Evolutionary conservation across 495 filamentous ascomycete genomes (phyloP).

Genomic region (Pyronema omphalodes): DNA sequence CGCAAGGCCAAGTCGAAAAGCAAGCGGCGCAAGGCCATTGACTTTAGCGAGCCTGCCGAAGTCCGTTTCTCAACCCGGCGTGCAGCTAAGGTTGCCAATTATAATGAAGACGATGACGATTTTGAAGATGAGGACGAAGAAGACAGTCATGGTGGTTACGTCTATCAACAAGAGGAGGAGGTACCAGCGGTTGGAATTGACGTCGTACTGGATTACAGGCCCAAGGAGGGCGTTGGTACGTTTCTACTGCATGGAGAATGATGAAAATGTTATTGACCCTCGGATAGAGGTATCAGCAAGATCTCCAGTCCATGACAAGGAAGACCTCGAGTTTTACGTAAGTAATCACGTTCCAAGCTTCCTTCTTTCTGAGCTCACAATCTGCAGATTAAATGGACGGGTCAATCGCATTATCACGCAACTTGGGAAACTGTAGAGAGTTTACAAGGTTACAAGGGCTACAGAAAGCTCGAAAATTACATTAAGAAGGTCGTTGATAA

Average conservation of each 20-base stretch:
- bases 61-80: slow-evolving; percentile 82
- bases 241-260: slow-evolving; percentile 1
- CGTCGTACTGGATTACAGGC: slow-evolving; percentile 65
- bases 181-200: slow-evolving; percentile 62
- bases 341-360: slow-evolving; percentile 8
- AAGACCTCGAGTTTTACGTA: slow-evolving; percentile 75
- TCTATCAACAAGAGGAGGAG: slow-evolving; percentile 29
- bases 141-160: slow-evolving; percentile 39
- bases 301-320: slow-evolving; percentile 36
- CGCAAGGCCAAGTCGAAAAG: slow-evolving; percentile 46
- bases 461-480: slow-evolving; percentile 83
- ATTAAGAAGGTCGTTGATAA: slow-evolving; percentile 60
- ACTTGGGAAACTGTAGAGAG: slow-evolving; percentile 73
- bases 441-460: slow-evolving; percentile 50
- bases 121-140: slow-evolving; percentile 59
- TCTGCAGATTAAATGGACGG: slow-evolving; percentile 79
- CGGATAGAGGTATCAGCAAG: slow-evolving; percentile 30
- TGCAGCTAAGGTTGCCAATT: slow-evolving; percentile 59
- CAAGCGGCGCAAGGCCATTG: slow-evolving; percentile 46
- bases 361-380: slow-evolving; percentile 3
- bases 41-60: slow-evolving; percentile 31
- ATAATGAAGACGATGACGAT: slow-evolving; percentile 79
- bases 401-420: slow-evolving; percentile 80
- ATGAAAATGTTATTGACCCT: slow-evolving; percentile 2
- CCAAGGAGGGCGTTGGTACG: slow-evolving; percentile 47